These are phyloP conservation scores for Leptographium flavum DNA, from an alignment of 2,329 filamentous ascomycete genomes.

Conservation along the genomic window DNA sequence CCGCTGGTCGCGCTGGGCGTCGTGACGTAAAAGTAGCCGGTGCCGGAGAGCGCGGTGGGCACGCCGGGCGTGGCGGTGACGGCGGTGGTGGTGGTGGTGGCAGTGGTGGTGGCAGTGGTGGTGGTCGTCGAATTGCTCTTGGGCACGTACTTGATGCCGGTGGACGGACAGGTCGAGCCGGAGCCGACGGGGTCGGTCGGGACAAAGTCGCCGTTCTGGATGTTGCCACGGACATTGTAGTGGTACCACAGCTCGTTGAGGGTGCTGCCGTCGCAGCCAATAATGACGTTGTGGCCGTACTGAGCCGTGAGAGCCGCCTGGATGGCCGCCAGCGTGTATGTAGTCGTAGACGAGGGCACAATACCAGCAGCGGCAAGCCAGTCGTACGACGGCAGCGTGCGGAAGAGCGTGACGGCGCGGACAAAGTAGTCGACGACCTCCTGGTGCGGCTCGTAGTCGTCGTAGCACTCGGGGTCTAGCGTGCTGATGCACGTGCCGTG, in stretches of 20 bases:
- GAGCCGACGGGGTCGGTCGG: slow-evolving; percentile 39
- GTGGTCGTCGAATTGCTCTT: slow-evolving; percentile 9
- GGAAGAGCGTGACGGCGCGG: slow-evolving; percentile 43
- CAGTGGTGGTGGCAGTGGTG: neutral
- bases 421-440: slow-evolving; percentile 52
- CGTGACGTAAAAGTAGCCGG: slow-evolving; percentile 6
- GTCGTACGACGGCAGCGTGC: slow-evolving; percentile 40
- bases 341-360: slow-evolving; percentile 41
- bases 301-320: slow-evolving; percentile 34
- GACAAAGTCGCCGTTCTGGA: slow-evolving; percentile 38
- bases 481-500: slow-evolving; percentile 54
- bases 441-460: slow-evolving; percentile 36
- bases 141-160: slow-evolving; percentile 17
- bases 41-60: slow-evolving; percentile 4
- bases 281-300: slow-evolving; percentile 38
- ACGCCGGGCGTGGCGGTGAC: neutral
- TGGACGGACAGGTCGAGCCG: slow-evolving; percentile 48
- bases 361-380: slow-evolving; percentile 42
- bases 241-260: slow-evolving; percentile 55
- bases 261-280: slow-evolving; percentile 41
- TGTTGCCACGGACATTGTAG: slow-evolving; percentile 30
- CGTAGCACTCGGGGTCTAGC: slow-evolving; percentile 52
- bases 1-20: slow-evolving; percentile 4
- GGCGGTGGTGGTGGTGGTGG: neutral
- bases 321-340: slow-evolving; percentile 38